These are phyloP conservation scores for Cytospora paraplurivora DNA, from an alignment of 2,329 filamentous ascomycete genomes.

Conservation along the genomic window DNA sequence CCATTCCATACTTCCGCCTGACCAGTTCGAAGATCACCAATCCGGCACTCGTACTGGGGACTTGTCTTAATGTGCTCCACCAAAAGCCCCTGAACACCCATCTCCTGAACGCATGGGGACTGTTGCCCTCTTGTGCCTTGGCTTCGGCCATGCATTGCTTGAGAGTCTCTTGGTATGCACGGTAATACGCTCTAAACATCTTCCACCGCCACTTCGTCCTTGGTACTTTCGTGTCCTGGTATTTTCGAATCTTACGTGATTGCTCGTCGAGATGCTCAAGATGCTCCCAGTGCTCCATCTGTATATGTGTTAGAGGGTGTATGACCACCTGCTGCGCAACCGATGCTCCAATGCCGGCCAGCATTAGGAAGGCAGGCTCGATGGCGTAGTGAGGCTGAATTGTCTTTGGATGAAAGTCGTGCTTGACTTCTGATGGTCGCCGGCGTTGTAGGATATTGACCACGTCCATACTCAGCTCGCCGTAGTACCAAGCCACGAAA, in stretches of 20 bases:
- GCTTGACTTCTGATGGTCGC: slow-evolving; percentile 39
- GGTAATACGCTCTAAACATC: slow-evolving; percentile 67
- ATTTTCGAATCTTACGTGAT: slow-evolving; percentile 48
- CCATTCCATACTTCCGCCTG: slow-evolving; percentile 69
- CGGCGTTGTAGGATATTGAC: slow-evolving; percentile 53
- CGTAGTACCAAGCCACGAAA: slow-evolving; percentile 72
- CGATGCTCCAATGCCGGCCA: slow-evolving; percentile 69
- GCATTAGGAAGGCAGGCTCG: slow-evolving; percentile 70
- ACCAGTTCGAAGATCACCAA: slow-evolving; percentile 79
- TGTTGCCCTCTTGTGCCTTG: slow-evolving; percentile 51
- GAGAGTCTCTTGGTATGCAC: slow-evolving; percentile 70
- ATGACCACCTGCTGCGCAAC: slow-evolving; percentile 68
- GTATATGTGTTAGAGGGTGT: slow-evolving; percentile 71
- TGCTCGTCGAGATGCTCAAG: slow-evolving; percentile 71
- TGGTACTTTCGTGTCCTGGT: slow-evolving; percentile 36
- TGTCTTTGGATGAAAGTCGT: slow-evolving; percentile 42
- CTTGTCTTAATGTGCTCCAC: slow-evolving; percentile 71
- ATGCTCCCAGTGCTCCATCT: slow-evolving; percentile 72
- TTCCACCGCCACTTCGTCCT: slow-evolving; percentile 45
- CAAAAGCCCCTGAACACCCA: slow-evolving; percentile 75
- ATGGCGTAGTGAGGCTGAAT: slow-evolving; percentile 76
- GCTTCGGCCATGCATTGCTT: slow-evolving; percentile 62
- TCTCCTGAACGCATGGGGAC: slow-evolving; percentile 42
- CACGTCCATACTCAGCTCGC: slow-evolving; percentile 55
- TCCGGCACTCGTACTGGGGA: slow-evolving; percentile 75